Evolutionary conservation across 306 rosid genomes (phyloP).

Genomic region (Clitoria ternatea): DNA sequence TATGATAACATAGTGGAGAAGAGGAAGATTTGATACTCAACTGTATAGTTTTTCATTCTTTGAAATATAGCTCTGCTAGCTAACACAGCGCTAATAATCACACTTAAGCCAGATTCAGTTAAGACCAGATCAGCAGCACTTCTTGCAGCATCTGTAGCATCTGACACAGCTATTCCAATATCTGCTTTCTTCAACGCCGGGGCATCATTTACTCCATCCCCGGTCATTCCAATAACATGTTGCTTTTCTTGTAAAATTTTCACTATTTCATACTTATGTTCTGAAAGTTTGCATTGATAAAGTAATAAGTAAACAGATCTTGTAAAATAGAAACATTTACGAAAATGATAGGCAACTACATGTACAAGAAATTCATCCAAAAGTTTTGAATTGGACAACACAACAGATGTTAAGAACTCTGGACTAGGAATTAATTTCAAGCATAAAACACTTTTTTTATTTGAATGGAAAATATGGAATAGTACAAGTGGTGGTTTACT

Average conservation of each 20-base stretch:
- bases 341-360: background rate
- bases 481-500: background rate
- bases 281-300: slow-evolving; percentile 44
- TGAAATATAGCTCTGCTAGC: slow-evolving; percentile 89
- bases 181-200: slow-evolving; percentile 94
- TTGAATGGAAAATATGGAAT: background rate
- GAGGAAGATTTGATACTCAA: slow-evolving; percentile 40
- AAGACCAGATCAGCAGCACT: slow-evolving; percentile 80
- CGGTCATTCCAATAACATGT: slow-evolving; percentile 89
- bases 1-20: slow-evolving; percentile 8
- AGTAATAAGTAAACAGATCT: slow-evolving; percentile 13
- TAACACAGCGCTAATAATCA: slow-evolving; percentile 71
- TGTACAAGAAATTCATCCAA: background rate
- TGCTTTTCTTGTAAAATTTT: slow-evolving; percentile 77
- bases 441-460: background rate
- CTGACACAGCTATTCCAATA: slow-evolving; percentile 90
- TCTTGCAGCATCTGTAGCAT: slow-evolving; percentile 88
- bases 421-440: background rate
- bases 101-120: slow-evolving; percentile 89
- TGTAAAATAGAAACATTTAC: background rate
- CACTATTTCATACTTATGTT: slow-evolving; percentile 82
- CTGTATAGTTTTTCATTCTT: slow-evolving; percentile 92
- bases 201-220: slow-evolving; percentile 91
- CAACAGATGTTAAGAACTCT: background rate
- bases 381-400: background rate